Percentiles rank a stretch among this genome's conserved stretches.
These are phyloP conservation scores for Solanum pennellii DNA, from an alignment of 257 asterid genomes.

Conservation along the genomic window DNA sequence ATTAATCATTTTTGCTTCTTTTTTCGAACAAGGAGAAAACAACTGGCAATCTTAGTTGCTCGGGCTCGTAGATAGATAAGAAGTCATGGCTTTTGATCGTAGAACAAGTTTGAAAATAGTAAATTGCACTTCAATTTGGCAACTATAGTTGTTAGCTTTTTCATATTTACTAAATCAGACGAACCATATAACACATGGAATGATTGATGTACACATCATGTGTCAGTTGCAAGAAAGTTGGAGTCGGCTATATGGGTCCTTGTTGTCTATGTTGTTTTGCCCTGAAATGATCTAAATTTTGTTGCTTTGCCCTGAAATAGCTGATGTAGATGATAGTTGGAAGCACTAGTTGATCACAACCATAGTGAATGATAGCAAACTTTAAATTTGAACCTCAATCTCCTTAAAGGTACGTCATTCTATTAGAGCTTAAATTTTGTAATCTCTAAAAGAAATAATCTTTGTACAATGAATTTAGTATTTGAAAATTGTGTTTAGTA, in stretches of 20 bases:
- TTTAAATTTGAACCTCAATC: no score
- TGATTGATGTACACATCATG: background rate
- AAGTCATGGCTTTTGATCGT: background rate
- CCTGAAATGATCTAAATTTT: no score
- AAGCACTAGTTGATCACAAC: slow-evolving; percentile 68
- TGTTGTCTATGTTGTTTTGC: background rate
- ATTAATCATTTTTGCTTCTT: no score
- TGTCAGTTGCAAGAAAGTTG: background rate
- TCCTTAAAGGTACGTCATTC: no score
- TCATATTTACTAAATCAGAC: background rate
- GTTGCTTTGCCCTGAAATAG: slow-evolving; percentile 17
- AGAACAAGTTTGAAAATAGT: background rate
- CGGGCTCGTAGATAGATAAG: background rate
- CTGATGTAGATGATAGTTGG: slow-evolving; percentile 85
- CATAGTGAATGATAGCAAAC: no score
- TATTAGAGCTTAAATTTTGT: no score
- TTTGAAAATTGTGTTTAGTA: no score
- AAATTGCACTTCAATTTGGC: background rate
- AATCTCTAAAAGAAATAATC: no score
- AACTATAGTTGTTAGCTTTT: background rate
- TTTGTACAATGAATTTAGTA: no score
- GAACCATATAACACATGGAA: background rate
- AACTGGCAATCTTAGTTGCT: no score
- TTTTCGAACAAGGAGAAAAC: no score
- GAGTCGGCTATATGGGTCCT: background rate